Evolutionary conservation across 2,329 filamentous ascomycete species (phyloP), one percentile per base, ranked within the genome.

Genomic region (Paramyrothecium sp.): DNA sequence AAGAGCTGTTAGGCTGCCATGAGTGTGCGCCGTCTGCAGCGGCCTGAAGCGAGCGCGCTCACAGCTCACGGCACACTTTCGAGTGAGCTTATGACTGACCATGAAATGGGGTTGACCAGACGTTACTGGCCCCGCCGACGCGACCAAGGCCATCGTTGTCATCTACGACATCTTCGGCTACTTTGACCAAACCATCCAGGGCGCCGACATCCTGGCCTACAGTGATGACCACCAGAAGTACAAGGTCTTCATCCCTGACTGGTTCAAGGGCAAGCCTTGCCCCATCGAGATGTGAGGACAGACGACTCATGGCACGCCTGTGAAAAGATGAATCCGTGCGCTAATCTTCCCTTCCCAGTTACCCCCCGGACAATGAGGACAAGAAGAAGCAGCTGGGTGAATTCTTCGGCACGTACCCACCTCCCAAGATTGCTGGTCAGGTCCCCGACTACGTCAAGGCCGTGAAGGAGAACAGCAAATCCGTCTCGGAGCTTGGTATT

Each of bases 241-340:
- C 79, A 87, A 87, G 65, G 90, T 97, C 64, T 92, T 93, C 75
- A 93, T 97, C 61, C 93, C 93, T 26, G 93, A 97, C 76, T 94
- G 91, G 82, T 96, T 97, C 78, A 83, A 90, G 59, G 92, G 91
- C 71, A 81, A 84, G 63, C 89, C 91, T 2, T 76, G 75, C 66
- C 74, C 78, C 53, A 80, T 86, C 71, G 78, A 77, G 67, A 74
- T 81, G 83, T 73, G 62, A 65, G 66, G 22, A 20, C 11, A 41
- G 34, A n/a, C 11, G 47, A 49, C 19, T 46, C 26, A 12, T 4
- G 41, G 4, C 17, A 46, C 19, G 41, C 41, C 47, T 49, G 19
- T 7, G 16, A 23, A 49, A 3, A 34, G 22, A 26, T 51, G 19
- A 26, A 22, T 10, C 26, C 10, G 26, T 30, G 10, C 26, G 26